Evolutionary conservation across 495 filamentous ascomycete genomes (phyloP), one percentile per base, ranked within the genome.

Genomic region (Hypoxylon rickii): DNA sequence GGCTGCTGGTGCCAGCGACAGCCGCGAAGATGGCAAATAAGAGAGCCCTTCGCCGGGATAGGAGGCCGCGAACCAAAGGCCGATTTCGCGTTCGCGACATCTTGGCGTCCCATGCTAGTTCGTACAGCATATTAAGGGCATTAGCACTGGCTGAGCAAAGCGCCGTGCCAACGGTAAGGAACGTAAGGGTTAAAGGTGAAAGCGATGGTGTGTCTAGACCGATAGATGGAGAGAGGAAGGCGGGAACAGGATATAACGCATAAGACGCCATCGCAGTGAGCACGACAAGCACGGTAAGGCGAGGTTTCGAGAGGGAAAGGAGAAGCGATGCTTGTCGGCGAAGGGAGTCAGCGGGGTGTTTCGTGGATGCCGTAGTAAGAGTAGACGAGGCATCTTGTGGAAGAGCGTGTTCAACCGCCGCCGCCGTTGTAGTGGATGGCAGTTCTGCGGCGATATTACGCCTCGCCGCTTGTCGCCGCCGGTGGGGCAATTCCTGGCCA

Each of bases 41-140:
- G 3, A 92, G 68, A 8, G 94, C 94, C n/a, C 79, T 85, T 10
- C 82, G 80, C n/a, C 79, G 79, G 32, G 83, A 84, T 29, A 98
- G 78, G 1, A 97, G 82, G 2, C 87, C 85, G 3, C 94, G 85
- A 7, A 97, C 94, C 0, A 98, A 77, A 0, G 94, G 94, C 16
- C 94, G 79, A 55, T 96, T 94, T 26, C 89, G 83, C 7, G 94
- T 98, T 7, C 94, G 87, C 15, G 79, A 85, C 94, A 98, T 98
- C 60, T 87, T 86, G 18, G 88, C 90, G 73, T 98, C 94, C 72
- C 91, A 89, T 57, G 83, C 79, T 11, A 87, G 92, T 73, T 98
- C 94, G 64, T 96, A 86, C 58, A 95, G 85, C 94, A 98, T 98
- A 76, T 98, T 98, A 43, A 97, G 77, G 0, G 94, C 86, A 63